These are phyloP conservation scores for Mucor saturninus DNA, from an alignment of 371 early-diverging fungal genomes.

Conservation along the genomic window DNA sequence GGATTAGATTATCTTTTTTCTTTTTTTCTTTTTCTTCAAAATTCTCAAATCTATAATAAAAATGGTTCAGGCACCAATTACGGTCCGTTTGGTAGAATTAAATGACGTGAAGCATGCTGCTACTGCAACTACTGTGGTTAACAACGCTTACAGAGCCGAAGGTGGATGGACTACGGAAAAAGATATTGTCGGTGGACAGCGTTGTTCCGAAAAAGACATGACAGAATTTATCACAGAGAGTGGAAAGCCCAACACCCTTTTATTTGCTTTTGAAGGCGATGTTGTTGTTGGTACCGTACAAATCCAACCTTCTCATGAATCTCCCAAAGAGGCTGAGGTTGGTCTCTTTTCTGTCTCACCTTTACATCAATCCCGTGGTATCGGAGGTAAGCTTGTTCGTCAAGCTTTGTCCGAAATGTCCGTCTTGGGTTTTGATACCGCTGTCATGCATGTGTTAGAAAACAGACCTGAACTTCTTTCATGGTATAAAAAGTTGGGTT, in stretches of 20 bases:
- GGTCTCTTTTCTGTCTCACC: slow-evolving; percentile 60
- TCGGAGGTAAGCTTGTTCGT: slow-evolving; percentile 59
- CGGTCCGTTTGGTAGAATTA: slow-evolving; percentile 15
- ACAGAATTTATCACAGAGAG: slow-evolving; percentile 20
- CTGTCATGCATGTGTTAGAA: slow-evolving; percentile 54
- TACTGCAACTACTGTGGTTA: slow-evolving; percentile 20
- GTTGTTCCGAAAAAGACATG: slow-evolving; percentile 37
- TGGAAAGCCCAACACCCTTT: slow-evolving; percentile 36
- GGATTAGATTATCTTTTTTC: background rate
- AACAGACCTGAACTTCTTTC: slow-evolving; percentile 52
- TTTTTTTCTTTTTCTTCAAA: slow-evolving; percentile 4
- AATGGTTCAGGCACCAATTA: slow-evolving; percentile 26
- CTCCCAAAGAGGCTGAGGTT: slow-evolving; percentile 35
- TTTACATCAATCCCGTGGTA: slow-evolving; percentile 55
- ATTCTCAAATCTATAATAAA: background rate
- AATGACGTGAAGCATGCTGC: slow-evolving; percentile 9
- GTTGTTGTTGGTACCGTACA: slow-evolving; percentile 47
- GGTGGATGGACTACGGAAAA: slow-evolving; percentile 54
- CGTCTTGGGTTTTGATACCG: slow-evolving; percentile 36
- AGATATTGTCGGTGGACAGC: slow-evolving; percentile 37
- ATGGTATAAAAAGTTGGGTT: slow-evolving; percentile 62
- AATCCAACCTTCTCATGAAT: slow-evolving; percentile 28
- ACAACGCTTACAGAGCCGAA: slow-evolving; percentile 28
- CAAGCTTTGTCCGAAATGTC: slow-evolving; percentile 45
- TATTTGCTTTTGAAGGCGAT: slow-evolving; percentile 35